Evolutionary conservation across 1,284 basidiomycete species (phyloP).

Genomic region (Ceraceosorus guamensis): DNA sequence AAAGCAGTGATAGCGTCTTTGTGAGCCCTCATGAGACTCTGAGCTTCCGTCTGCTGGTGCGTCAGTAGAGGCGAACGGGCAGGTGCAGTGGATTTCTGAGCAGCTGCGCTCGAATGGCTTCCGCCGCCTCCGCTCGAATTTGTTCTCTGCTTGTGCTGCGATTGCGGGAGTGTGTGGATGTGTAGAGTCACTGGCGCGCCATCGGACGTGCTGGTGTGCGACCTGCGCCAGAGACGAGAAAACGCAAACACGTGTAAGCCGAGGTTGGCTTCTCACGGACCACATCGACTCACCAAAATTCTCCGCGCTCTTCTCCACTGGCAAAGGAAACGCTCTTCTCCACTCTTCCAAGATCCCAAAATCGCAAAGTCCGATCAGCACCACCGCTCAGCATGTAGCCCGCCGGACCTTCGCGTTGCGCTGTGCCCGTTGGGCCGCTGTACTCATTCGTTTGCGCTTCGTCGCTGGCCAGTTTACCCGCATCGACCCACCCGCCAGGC

Average conservation of each 20-base stretch:
- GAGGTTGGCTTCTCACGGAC: too few species aligned
- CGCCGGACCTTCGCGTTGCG: slow-evolving; percentile 24
- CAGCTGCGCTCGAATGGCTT: too few species aligned
- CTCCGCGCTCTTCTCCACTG: slow-evolving; percentile 10
- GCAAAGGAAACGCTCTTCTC: slow-evolving; percentile 53
- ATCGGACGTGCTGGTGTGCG: too few species aligned
- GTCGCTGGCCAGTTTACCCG: slow-evolving; percentile 20
- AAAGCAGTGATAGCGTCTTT: slow-evolving; percentile 75
- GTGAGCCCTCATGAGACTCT: slow-evolving; percentile 51
- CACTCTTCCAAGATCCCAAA: slow-evolving; percentile 67
- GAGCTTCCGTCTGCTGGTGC: slow-evolving; percentile 14
- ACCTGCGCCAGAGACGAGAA: too few species aligned
- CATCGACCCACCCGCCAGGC: slow-evolving; percentile 35
- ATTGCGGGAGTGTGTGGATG: not conserved
- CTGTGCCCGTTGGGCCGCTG: too few species aligned
- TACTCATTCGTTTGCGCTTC: not conserved
- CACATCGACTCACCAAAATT: slow-evolving; percentile 8
- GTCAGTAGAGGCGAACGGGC: slow-evolving; percentile 24
- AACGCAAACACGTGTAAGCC: too few species aligned
- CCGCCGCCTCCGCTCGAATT: too few species aligned
- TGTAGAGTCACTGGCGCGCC: not conserved
- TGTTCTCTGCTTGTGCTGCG: too few species aligned
- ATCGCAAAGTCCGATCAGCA: slow-evolving; percentile 68
- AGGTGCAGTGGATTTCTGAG: not conserved
- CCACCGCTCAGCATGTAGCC: slow-evolving; percentile 75